Evolutionary conservation across 108 stramenopile species (phyloP), one percentile per base, ranked within the genome.

Genomic region (Skeletonema tropicum): DNA sequence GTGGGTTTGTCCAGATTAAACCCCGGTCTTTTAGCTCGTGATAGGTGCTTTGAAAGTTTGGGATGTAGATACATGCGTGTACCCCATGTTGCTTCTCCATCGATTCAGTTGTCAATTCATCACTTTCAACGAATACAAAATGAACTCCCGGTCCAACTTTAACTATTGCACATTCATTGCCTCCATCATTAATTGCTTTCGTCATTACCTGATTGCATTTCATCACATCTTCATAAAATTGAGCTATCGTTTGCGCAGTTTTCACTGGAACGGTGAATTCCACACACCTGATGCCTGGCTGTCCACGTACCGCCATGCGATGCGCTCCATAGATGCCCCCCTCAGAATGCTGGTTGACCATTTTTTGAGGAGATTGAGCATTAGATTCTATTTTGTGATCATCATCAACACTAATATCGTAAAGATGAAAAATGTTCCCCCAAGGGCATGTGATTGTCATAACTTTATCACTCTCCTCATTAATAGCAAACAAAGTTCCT

Each of bases 1-100:
- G 65, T 14, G 85, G 81, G 61, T 85, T 85, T 3, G 85, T 85
- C 81, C 80, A 85, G 21, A 85, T 75, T 64, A 83, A 61, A 60
- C 67, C 36, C 12, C 55, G 31, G 6, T 41, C 46, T 36, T 71
- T 38, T 11, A 85, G 71, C 21, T 21, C 17, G 14, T 68, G 33
- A 58, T 83, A 85, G 23, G 46, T 61, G 14, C 17, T 32, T 57
- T 70, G 19, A 60, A 85, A 85, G 15, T 78, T 52, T 12, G 77
- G n/a, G 15, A 71, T 66, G 62, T 85, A 85, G 6, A 85, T 75
- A 58, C 85, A 85, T 0, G 41, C 12, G 36, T 83, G 82, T 3
- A 88, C 75, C 26, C 82, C 82, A 23, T 76, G 57, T 84, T 83
- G 83, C 38, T 45, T 8, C 64, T 72, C 68, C 36, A 79, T 29